Evolutionary conservation across 1,284 basidiomycete genomes (phyloP).

Genomic region (Jaminaea rosea): DNA sequence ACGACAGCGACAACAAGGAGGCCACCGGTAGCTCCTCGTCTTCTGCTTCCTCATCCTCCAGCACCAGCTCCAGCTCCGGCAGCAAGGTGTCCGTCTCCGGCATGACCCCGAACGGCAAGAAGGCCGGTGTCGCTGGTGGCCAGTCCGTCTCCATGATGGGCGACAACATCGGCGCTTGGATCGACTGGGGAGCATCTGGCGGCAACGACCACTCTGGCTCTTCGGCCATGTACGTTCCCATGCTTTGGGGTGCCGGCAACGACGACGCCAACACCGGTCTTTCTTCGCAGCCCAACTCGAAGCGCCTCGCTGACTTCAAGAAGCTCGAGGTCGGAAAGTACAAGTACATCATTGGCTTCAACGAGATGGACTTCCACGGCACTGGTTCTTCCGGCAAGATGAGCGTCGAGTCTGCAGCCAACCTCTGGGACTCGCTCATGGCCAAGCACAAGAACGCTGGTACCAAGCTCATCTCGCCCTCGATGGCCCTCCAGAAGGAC

Average conservation of each 20-base stretch:
- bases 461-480: constrained; percentile 26
- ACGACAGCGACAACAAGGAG: neutral
- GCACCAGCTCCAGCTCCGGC: neutral
- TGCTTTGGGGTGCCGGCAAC: constrained; percentile 34
- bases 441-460: constrained; percentile 22
- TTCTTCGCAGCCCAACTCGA: neutral
- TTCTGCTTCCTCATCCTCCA: constrained; percentile 5
- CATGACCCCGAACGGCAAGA: constrained; percentile 20
- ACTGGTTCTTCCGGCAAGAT: constrained; percentile 25
- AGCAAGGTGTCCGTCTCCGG: constrained; percentile 10
- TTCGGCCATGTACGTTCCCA: constrained; percentile 12
- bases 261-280: constrained; percentile 9
- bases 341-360: constrained; percentile 26
- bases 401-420: constrained; percentile 11
- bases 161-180: constrained; percentile 18
- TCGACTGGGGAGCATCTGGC: neutral
- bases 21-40: constrained; percentile 24
- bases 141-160: constrained; percentile 23
- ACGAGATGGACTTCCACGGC: constrained; percentile 41
- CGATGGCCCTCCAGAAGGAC: constrained; percentile 29
- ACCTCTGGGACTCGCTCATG: constrained; percentile 27
- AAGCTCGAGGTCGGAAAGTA: constrained; percentile 16
- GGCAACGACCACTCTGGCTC: neutral
- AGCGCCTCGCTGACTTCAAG: constrained; percentile 26
- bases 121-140: constrained; percentile 33